Evolutionary conservation across 2,329 filamentous ascomycete species (phyloP), one percentile per base, ranked within the genome.

Genomic region (Trichoderma asperellum): DNA sequence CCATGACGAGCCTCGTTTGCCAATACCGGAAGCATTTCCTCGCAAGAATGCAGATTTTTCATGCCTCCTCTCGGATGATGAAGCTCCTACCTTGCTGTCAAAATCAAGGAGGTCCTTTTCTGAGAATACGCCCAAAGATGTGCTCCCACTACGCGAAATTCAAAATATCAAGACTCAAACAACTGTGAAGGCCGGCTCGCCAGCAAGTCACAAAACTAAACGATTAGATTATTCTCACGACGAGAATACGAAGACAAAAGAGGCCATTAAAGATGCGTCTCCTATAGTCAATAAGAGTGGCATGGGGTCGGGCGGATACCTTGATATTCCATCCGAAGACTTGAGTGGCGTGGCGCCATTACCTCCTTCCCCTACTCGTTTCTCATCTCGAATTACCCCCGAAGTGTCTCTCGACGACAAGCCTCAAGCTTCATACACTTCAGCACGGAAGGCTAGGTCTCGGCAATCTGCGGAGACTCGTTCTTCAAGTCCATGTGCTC

Each of bases 1-100:
- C n/a, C 14, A 27, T 40, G 24, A 49, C 16, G 37, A 43, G 2
- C n/a, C 29, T 10, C 64, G 27, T 56, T n/a, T 12, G 16, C 37
- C 58, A 35, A 18, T 53, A 7, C 34, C 53, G 8, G 47, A 10
- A 10, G 40, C 21, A 14, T 56, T 58, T 24, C 57, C 35, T 1
- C 67, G 62, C 29, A 69, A 68, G 18, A 43, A 68, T 52, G 24
- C 40, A 2, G 58, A 69, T 21, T 62, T 73, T n/a, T 68, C 72
- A 1, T 75, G 73, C 62, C 72, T 73, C 5, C 74, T 81, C 7
- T 81, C 79, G 5, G 79, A 81, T 59, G 79, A 81, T 21, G 79
- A 81, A 66, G 74, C 76, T 16, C 79, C 79, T 0, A 67, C 79
- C n/a, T 52, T 74, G 14, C 63, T 76, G 27, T 69, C 72, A 5